Evolutionary conservation across 1,284 basidiomycete genomes (phyloP).

Genomic region (Ceratobasidium sp.): DNA sequence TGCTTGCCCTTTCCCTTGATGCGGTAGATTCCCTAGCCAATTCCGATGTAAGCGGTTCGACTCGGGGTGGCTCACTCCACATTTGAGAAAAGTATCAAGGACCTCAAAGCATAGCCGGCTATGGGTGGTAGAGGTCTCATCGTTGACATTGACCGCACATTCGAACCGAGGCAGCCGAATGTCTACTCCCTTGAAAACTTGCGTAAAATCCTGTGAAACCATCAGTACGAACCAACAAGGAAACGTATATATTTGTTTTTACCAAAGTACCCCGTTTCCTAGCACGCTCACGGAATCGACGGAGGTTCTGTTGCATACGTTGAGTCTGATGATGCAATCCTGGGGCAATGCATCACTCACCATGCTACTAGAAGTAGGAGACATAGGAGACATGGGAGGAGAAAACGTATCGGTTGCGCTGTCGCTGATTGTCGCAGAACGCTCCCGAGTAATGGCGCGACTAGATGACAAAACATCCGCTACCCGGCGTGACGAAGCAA

Average conservation of each 20-base stretch:
- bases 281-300: conserved; percentile 30
- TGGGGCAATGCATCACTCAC: not conserved
- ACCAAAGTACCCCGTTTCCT: conserved; percentile 24
- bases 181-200: conserved; percentile 47
- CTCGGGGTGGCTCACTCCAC: conserved; percentile 57
- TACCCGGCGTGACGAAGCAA: conserved; percentile 11
- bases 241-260: not conserved
- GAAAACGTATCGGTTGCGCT: conserved; percentile 10
- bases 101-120: conserved; percentile 38
- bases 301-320: not conserved
- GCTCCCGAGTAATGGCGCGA: not conserved
- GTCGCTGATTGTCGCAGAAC: not conserved
- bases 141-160: conserved; percentile 23
- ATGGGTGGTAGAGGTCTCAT: conserved; percentile 22
- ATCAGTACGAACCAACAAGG: conserved; percentile 8
- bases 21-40: conserved; percentile 52
- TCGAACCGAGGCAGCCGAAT: conserved; percentile 46
- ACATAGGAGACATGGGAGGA: conserved; percentile 26
- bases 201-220: conserved; percentile 17
- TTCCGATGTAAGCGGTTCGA: conserved; percentile 57
- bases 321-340: not conserved
- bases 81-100: conserved; percentile 40
- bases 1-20: conserved; percentile 1
- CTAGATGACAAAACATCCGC: conserved; percentile 12
- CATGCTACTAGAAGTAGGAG: not conserved